A percentile compares a stretch with the other conserved stretches of the same genome.
phyloP scores from a whole-genome alignment of 2,329 filamentous ascomycete genomes.

The Cladorrhinum sp. region DNA sequence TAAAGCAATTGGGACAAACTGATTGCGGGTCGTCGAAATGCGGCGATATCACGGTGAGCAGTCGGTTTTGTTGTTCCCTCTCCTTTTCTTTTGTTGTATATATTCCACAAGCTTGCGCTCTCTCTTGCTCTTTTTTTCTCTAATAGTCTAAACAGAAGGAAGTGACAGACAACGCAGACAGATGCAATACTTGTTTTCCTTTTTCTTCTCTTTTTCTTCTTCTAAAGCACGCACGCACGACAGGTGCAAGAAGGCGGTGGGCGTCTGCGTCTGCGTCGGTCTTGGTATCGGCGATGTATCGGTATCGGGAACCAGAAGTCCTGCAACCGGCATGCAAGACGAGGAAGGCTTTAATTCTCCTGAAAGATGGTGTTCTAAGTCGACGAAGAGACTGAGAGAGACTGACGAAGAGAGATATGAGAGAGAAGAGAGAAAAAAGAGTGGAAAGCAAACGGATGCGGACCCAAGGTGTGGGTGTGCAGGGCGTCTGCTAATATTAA shows the following conservation, averaged over 20 bases:
- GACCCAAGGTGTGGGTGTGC: constrained; percentile 6
- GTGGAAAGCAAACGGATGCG: constrained; percentile 19
- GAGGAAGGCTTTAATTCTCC: constrained; percentile 5
- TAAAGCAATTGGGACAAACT: neutral
- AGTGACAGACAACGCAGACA: neutral
- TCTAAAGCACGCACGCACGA: constrained; percentile 8
- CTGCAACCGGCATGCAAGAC: constrained; percentile 12
- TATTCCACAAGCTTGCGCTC: constrained; percentile 1
- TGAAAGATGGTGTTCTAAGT: neutral
- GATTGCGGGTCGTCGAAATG: neutral
- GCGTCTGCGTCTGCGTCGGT: constrained; percentile 2
- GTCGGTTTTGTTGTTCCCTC: neutral
- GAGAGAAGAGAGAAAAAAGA: constrained; percentile 16
- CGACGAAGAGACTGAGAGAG: neutral
- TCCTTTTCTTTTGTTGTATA: constrained; percentile 3
- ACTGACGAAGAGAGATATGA: neutral
- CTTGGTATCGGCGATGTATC: constrained; percentile 7
- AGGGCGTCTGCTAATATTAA: constrained; percentile 21
- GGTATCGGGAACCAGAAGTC: constrained; percentile 5
- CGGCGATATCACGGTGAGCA: neutral
- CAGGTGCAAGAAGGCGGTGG: constrained; percentile 13
- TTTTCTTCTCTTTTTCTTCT: neutral
- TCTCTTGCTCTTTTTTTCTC: neutral
- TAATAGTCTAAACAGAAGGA: constrained; percentile 7
- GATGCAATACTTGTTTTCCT: neutral